Base-by-base conservation (phyloP, 2,329 filamentous ascomycete species). In the Oidium heveae region DNA sequence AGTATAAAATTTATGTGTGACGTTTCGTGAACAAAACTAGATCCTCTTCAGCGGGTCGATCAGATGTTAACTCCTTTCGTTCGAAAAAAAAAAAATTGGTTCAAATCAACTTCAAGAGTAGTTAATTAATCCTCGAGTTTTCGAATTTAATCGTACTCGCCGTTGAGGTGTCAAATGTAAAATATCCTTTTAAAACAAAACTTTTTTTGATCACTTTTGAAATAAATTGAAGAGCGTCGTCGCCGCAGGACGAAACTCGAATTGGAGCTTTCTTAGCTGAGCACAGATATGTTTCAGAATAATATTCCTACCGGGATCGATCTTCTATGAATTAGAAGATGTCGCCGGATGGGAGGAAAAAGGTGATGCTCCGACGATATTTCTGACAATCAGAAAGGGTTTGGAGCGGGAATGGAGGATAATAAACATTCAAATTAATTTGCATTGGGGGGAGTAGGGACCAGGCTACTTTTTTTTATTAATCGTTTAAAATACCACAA, bases 281-380 rank as follows among this genome's bases (percentile, higher is more conserved):
- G 50, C 57, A 58, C 53, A 28, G 47, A 36, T 34, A 52, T 22
- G 28, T 34, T 32, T 12, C 24, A 52, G 59, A 60, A 57, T 60
- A 57, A 57, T 47, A 39, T 55, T 61, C 61, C 61, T 58, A 59
- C 57, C 56, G 59, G 59, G 57, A 61, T 54, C 22, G 50, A 55
- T 62, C 62, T 63, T 57, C 63, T 63, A 63, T 58, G 56, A 59
- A 62, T 61, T 60, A 64, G 63, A 64, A 65, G 63, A 63, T 22
- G 46, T 57, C 56, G 54, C 56, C 58, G 58, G 57, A 56, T 43
- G 46, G 56, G 55, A 43, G 52, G 43, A 56, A 37, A 37, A 16
- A 41, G 55, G 43, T 52, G 56, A 43, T 57, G 50, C 49, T 44
- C 50, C 54, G 49, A 54, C 33, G 43, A 41, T 57, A 20, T 12